A percentile compares a stretch with the other conserved stretches of the same genome.
These are phyloP conservation scores for Porpolomopsis calyptriformis DNA, from an alignment of 768 basidiomycete species.

Conservation along the genomic window DNA sequence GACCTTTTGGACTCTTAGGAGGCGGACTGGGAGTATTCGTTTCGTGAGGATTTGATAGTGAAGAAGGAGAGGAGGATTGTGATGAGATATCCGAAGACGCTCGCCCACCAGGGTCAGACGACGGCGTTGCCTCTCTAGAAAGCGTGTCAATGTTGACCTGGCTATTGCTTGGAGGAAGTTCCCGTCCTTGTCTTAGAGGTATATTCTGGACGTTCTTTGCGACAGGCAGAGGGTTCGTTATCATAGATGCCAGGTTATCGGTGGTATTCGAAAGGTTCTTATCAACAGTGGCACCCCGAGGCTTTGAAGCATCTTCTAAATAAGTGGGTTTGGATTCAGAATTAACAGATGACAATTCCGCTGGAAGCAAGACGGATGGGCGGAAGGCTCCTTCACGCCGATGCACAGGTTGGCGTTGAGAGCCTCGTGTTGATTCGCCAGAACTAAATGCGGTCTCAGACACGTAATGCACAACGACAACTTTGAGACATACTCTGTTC, in stretches of 20 bases:
- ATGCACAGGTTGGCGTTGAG: constrained; percentile 16
- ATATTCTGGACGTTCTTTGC: background rate
- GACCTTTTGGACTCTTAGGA: constrained; percentile 39
- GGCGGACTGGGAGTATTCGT: constrained; percentile 33
- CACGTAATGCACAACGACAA: background rate
- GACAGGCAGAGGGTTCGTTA: constrained; percentile 3
- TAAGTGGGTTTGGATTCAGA: constrained; percentile 16
- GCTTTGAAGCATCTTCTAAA: constrained; percentile 8
- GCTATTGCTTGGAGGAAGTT: constrained; percentile 1
- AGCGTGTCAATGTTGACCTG: background rate
- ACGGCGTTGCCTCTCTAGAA: background rate
- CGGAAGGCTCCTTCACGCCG: constrained; percentile 61
- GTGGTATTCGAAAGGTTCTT: background rate
- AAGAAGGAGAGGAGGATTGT: background rate
- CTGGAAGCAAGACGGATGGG: constrained; percentile 27
- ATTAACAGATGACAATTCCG: background rate
- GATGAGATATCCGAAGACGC: background rate
- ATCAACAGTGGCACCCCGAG: background rate
- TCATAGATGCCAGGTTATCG: constrained; percentile 5
- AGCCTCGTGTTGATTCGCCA: background rate
- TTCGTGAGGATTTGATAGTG: constrained; percentile 10
- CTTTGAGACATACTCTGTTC: background rate
- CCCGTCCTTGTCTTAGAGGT: background rate
- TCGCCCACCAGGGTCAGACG: background rate
- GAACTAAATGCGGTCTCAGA: background rate